Evolutionary conservation across 371 early-diverging fungal genomes (phyloP).

Genomic region (Mortierella sp.): DNA sequence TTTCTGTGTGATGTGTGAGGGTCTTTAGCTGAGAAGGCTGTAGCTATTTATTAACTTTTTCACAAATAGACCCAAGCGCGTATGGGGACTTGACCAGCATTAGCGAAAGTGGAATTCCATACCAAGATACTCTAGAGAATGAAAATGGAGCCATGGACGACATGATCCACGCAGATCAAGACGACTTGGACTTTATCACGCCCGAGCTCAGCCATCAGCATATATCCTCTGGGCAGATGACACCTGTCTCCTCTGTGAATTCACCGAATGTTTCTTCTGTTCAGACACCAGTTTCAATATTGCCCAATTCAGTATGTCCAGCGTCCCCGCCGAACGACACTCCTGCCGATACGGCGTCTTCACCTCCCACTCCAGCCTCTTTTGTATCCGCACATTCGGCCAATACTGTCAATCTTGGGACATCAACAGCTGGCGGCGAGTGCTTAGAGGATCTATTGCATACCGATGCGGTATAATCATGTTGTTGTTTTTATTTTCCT

Average conservation of each 20-base stretch:
- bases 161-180: conserved; percentile 8
- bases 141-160: conserved; percentile 4
- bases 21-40: conserved; percentile 6
- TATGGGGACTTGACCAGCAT: conserved; percentile 19
- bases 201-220: not conserved
- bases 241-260: not conserved
- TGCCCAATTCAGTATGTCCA: not conserved
- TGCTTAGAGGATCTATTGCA: conserved; percentile 34
- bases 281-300: not conserved
- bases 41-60: not conserved
- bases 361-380: not conserved
- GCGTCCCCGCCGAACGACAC: not conserved
- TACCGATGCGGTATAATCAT: conserved; percentile 13
- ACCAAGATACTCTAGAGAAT: conserved; percentile 9
- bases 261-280: not conserved
- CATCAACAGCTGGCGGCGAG: conserved; percentile 32
- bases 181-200: conserved; percentile 2
- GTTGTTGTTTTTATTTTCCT: too few relatives aligned
- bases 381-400: not conserved
- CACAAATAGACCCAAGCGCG: conserved; percentile 3
- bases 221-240: not conserved
- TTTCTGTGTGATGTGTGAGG: not conserved
- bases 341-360: not conserved
- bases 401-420: conserved; percentile 26
- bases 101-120: conserved; percentile 11